Base-by-base conservation (phyloP, 164 flowering plant genomes). In the Saururus chinensis region DNA sequence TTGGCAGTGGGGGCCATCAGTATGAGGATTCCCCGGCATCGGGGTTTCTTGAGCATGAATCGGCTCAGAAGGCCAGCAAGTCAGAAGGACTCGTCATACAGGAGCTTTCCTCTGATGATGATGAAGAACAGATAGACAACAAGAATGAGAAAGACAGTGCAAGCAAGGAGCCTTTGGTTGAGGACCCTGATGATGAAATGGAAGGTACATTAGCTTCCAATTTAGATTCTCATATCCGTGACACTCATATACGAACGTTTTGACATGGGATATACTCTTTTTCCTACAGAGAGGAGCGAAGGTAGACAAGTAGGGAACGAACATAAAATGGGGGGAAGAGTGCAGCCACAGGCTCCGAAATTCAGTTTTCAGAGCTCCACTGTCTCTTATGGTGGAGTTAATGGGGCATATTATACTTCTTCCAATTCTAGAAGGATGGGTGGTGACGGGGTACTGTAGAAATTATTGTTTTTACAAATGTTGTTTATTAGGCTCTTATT, bases 331-430 rank as follows among this genome's bases (percentile, higher is more conserved):
- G 66, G 24, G 1, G 68, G 77, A 16, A 64, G 70, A 53, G 52
- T 51, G 13, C 68, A 73, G 26, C 69, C 85, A 2, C 75, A 66
- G 48, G 56, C 70, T 42, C 75, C 59, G 21, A 74, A 63, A 57
- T 74, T 68, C 53, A 75, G 80, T 53, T 84, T 78, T 64, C 96
- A 84, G 68, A 93, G 96, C 72, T 87, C 95, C 23, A 59, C 76
- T 57, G 88, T 93, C 23, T 75, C 84, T 40, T 90, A 88, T 82
- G 95, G 97, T 60, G 97, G 99, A 74, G 61, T 76, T 0, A 77
- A 84, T 81, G 99, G 99, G 48, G 79, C 95, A 21, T 91, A 88
- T 68, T 82, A 88, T 63, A 84, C 96, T 57, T 76, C 88, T 3
- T 91, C 99, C 23, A 82, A 67, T 35, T 77, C 82, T 1, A 83